Evolutionary conservation across 371 early-diverging fungal species (phyloP).

Genomic region (Neoconidiobolus thromboides): DNA sequence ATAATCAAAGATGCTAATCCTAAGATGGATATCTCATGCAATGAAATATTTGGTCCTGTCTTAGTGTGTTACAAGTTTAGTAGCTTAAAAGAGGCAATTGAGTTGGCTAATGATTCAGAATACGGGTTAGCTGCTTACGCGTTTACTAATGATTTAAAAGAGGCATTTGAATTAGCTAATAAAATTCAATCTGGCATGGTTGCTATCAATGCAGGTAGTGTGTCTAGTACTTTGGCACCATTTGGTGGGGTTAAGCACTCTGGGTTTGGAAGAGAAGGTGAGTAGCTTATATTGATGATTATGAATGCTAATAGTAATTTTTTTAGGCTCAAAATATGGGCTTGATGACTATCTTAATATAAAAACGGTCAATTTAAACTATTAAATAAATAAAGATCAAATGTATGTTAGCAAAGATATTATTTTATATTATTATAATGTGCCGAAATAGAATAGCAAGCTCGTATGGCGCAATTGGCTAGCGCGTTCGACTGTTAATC

Average conservation of each 20-base stretch:
- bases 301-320: background rate
- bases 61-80: constrained; percentile 44
- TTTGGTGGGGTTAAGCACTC: constrained; percentile 71
- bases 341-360: constrained; percentile 27
- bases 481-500: too few relatives aligned
- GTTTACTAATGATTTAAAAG: constrained; percentile 48
- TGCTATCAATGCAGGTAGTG: constrained; percentile 58
- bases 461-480: too few relatives aligned
- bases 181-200: constrained; percentile 75
- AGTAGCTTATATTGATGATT: background rate
- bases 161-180: constrained; percentile 66
- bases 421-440: too few relatives aligned
- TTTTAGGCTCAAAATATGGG: constrained; percentile 31
- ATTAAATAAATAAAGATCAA: too few relatives aligned
- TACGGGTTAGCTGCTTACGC: constrained; percentile 75
- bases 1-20: constrained; percentile 36
- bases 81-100: constrained; percentile 48
- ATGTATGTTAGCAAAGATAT: too few relatives aligned
- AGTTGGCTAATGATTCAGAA: constrained; percentile 44
- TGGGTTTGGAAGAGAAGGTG: constrained; percentile 61
- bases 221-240: constrained; percentile 42
- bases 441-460: too few relatives aligned
- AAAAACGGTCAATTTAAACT: too few relatives aligned
- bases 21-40: constrained; percentile 34
- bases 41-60: constrained; percentile 71